Evolutionary conservation across 495 filamentous ascomycete species (phyloP).

Genomic region (Aspergillus ostianus): DNA sequence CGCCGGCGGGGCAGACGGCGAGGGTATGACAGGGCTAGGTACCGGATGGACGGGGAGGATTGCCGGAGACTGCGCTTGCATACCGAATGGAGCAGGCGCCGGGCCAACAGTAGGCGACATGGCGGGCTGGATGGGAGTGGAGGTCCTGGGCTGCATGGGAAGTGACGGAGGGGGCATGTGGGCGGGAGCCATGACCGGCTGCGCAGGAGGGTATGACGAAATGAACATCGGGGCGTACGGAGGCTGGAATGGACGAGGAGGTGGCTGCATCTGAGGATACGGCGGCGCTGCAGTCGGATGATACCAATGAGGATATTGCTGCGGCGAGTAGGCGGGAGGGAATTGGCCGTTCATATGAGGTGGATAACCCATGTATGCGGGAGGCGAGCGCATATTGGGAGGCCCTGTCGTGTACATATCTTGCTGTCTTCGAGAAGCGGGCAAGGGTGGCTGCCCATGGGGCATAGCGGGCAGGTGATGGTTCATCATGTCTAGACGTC

Average conservation of each 20-base stretch:
- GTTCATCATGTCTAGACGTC: slow-evolving; percentile 52
- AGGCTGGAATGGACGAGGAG: slow-evolving; percentile 38
- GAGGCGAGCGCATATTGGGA: slow-evolving; percentile 46
- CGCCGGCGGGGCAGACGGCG: slow-evolving; percentile 30
- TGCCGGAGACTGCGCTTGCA: slow-evolving; percentile 35
- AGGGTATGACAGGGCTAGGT: slow-evolving; percentile 32
- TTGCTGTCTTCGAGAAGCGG: slow-evolving; percentile 47
- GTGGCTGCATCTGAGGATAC: slow-evolving; percentile 47
- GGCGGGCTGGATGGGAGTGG: slow-evolving; percentile 41
- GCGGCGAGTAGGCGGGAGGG: slow-evolving; percentile 41
- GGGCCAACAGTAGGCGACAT: slow-evolving; percentile 41
- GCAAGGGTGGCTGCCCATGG: slow-evolving; percentile 55
- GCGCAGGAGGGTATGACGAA: slow-evolving; percentile 47
- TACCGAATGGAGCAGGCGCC: slow-evolving; percentile 28
- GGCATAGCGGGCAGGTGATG: slow-evolving; percentile 53
- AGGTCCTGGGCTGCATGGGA: slow-evolving; percentile 38
- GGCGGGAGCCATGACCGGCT: slow-evolving; percentile 41
- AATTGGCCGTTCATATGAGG: slow-evolving; percentile 48
- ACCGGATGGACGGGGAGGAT: slow-evolving; percentile 25
- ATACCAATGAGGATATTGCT: slow-evolving; percentile 48
- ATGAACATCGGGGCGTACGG: slow-evolving; percentile 50
- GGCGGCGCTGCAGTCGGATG: slow-evolving; percentile 19
- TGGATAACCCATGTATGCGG: slow-evolving; percentile 45
- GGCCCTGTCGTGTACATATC: slow-evolving; percentile 48
- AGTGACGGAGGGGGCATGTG: slow-evolving; percentile 37